These are phyloP conservation scores for Monilinia fructigena DNA, from an alignment of 2,329 filamentous ascomycete species.

Conservation along the genomic window DNA sequence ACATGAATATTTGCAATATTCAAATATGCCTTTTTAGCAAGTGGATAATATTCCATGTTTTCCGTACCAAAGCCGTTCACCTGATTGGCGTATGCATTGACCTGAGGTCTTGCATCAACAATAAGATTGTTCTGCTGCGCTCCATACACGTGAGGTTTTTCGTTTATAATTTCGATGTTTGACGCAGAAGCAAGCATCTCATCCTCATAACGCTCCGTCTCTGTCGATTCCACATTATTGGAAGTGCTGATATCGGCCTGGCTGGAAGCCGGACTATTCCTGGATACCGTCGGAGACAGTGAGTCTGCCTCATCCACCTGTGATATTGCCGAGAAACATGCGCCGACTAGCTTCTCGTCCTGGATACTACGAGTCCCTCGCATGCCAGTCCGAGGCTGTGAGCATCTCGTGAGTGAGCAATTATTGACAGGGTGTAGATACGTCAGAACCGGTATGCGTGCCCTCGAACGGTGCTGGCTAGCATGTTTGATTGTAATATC, in stretches of 20 bases:
- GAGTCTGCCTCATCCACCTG: slow-evolving; percentile 33
- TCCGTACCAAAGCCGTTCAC: slow-evolving; percentile 90
- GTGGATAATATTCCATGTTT: slow-evolving; percentile 96
- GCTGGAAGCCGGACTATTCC: slow-evolving; percentile 48
- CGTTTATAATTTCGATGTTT: slow-evolving; percentile 51
- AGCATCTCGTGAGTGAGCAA: slow-evolving; percentile 92
- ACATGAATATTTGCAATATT: slow-evolving; percentile 99
- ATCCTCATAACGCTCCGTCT: slow-evolving; percentile 67
- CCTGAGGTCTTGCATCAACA: slow-evolving; percentile 88
- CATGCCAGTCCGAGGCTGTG: slow-evolving; percentile 85
- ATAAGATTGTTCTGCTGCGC: slow-evolving; percentile 93
- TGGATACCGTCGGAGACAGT: slow-evolving; percentile 33
- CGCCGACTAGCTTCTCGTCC: slow-evolving; percentile 88
- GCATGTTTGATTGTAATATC: slow-evolving; percentile 96
- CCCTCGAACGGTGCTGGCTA: slow-evolving; percentile 80
- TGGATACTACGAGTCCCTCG: slow-evolving; percentile 88
- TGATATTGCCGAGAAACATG: slow-evolving; percentile 74
- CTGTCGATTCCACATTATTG: slow-evolving; percentile 50
- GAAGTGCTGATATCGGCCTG: slow-evolving; percentile 48
- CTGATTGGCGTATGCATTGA: slow-evolving; percentile 95
- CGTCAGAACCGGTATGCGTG: slow-evolving; percentile 82
- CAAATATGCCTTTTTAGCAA: slow-evolving; percentile 85
- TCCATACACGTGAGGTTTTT: slow-evolving; percentile 73
- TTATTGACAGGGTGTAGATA: slow-evolving; percentile 98
- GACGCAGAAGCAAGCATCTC: slow-evolving; percentile 55